A percentile compares a stretch with the other conserved stretches of the same genome.
phyloP scores from a whole-genome alignment of 2,329 filamentous ascomycete species.

The Ophiostoma angusticollis region DNA sequence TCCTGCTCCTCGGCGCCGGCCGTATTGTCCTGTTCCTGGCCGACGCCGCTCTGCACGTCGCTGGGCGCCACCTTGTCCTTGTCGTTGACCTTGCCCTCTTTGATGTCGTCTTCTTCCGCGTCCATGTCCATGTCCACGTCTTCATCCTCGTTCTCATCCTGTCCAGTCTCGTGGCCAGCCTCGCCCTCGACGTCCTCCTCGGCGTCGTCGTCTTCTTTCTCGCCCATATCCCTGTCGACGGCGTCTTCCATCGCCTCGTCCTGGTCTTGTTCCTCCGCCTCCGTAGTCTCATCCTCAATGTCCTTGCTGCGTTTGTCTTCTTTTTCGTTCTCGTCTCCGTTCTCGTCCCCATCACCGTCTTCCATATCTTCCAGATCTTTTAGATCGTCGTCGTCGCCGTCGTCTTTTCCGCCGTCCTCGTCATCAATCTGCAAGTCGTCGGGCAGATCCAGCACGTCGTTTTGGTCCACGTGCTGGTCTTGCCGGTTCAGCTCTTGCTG shows the following conservation, averaged over 20 bases:
- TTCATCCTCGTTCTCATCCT: slow-evolving; percentile 23
- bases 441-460: slow-evolving; percentile 69
- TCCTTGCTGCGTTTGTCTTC: slow-evolving; percentile 55
- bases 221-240: slow-evolving; percentile 33
- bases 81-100: slow-evolving; percentile 39
- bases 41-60: slow-evolving; percentile 50
- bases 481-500: slow-evolving; percentile 46
- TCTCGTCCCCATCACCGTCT: slow-evolving; percentile 67
- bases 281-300: too few relatives aligned
- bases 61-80: slow-evolving; percentile 51
- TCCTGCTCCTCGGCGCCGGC: slow-evolving; percentile 14
- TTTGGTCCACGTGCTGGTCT: slow-evolving; percentile 67
- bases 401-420: slow-evolving; percentile 52
- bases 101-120: slow-evolving; percentile 34
- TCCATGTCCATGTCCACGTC: slow-evolving; percentile 33
- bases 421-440: slow-evolving; percentile 84
- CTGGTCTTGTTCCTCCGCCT: slow-evolving; percentile 34
- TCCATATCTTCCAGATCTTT: slow-evolving; percentile 49
- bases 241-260: slow-evolving; percentile 27
- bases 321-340: slow-evolving; percentile 78
- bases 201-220: slow-evolving; percentile 26
- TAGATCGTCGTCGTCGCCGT: slow-evolving; percentile 41
- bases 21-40: slow-evolving; percentile 51
- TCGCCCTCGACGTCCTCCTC: slow-evolving; percentile 19
- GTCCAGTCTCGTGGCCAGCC: slow-evolving; percentile 26